A percentile compares a stretch with the other conserved stretches of the same genome.
Evolutionary conservation across 805 yeast species (phyloP).

Genomic region (Lipomyces mesembrius): DNA sequence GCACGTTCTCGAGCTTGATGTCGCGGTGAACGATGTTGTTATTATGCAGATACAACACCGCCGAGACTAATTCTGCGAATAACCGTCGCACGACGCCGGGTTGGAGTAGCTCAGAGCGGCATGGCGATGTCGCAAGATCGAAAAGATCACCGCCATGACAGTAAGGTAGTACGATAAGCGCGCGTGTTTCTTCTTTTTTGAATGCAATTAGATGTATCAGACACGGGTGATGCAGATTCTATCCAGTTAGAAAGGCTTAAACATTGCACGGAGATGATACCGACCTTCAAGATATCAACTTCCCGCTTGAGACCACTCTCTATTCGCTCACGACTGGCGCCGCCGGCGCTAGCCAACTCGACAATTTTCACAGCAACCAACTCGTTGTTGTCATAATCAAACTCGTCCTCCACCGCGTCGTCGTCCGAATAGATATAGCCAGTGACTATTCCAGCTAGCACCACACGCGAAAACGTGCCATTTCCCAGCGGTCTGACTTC

Average conservation of each 20-base stretch:
- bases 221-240: slow-evolving; percentile 33
- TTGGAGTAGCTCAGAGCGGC: slow-evolving; percentile 50
- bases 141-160: slow-evolving; percentile 86
- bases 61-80: slow-evolving; percentile 70
- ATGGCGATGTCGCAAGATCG: slow-evolving; percentile 55
- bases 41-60: slow-evolving; percentile 73
- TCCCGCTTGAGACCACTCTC: slow-evolving; percentile 75
- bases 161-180: slow-evolving; percentile 68
- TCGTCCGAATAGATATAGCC: slow-evolving; percentile 9
- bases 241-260: not conserved
- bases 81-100: slow-evolving; percentile 61
- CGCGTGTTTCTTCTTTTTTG: slow-evolving; percentile 45
- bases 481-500: slow-evolving; percentile 46
- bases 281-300: slow-evolving; percentile 58
- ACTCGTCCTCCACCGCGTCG: slow-evolving; percentile 13
- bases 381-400: slow-evolving; percentile 12
- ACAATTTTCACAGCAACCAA: slow-evolving; percentile 76
- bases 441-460: slow-evolving; percentile 43
- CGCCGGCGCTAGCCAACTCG: slow-evolving; percentile 48
- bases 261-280: not conserved
- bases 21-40: slow-evolving; percentile 83
- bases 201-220: slow-evolving; percentile 31
- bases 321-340: slow-evolving; percentile 55
- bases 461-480: slow-evolving; percentile 50
- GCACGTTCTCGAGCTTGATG: slow-evolving; percentile 75